A percentile compares a stretch with the other conserved stretches of the same genome.
Conservation (phyloP, 106 monocot genomes). For the Allium sativum region DNA sequence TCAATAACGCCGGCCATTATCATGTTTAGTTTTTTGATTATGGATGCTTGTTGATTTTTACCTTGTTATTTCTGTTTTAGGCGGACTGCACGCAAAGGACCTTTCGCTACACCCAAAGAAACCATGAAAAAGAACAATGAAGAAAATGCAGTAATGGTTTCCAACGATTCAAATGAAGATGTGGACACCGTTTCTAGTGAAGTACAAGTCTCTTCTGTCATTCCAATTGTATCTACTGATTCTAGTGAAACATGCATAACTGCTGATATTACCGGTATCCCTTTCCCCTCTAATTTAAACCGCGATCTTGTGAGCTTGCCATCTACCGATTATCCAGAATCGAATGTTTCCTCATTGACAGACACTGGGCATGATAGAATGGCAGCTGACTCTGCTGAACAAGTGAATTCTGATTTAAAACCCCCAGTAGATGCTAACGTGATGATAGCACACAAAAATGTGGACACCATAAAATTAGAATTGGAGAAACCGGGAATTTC, state of each 20-base stretch:
- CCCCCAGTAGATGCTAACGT: neutral
- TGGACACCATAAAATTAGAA: neutral
- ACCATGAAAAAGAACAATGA: neutral
- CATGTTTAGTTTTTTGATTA: neutral
- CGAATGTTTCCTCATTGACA: conserved; percentile 9
- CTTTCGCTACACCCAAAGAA: conserved; percentile 27
- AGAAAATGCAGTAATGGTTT: neutral
- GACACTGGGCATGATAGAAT: conserved; percentile 16
- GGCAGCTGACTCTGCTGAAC: neutral
- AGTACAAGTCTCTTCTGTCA: no score
- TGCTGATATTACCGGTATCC: neutral
- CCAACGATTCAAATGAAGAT: no score
- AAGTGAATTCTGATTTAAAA: neutral
- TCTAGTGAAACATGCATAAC: neutral
- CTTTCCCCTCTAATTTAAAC: neutral
- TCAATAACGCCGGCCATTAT: no score
- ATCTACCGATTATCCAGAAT: neutral
- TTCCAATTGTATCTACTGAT: no score
- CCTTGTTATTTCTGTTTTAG: conserved; percentile 21
- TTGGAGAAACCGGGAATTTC: neutral
- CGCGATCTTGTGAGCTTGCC: neutral
- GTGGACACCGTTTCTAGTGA: no score
- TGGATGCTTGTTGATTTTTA: neutral
- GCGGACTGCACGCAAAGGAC: conserved; percentile 31
- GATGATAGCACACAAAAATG: neutral